phyloP scores from a whole-genome alignment of 225 moss, liverwort and hornwort species.

The Marchantia polymorpha region DNA sequence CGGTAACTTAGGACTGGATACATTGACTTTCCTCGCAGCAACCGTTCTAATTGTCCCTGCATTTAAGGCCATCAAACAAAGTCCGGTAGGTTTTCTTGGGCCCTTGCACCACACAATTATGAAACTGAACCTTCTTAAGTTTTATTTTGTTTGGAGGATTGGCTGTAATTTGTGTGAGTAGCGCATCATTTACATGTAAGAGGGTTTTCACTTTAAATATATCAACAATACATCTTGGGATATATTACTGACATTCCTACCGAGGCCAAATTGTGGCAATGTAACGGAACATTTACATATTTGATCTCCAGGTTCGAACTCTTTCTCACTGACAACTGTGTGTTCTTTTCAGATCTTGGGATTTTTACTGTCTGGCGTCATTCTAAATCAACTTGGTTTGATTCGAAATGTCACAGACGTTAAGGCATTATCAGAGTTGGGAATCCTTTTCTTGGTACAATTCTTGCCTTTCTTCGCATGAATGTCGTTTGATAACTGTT shows the following conservation, averaged over 20 bases:
- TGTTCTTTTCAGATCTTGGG: constrained; percentile 78
- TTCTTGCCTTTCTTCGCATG: background rate
- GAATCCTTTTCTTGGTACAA: constrained; percentile 91
- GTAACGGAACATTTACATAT: too few relatives aligned
- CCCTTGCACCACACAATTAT: background rate
- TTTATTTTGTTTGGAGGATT: too few relatives aligned
- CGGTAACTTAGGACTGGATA: constrained; percentile 78
- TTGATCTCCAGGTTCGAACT: too few relatives aligned
- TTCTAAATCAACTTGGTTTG: constrained; percentile 81
- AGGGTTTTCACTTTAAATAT: too few relatives aligned
- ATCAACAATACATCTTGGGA: too few relatives aligned
- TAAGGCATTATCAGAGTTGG: constrained; percentile 93
- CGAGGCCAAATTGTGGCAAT: too few relatives aligned
- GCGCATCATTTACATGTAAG: too few relatives aligned
- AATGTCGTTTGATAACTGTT: background rate
- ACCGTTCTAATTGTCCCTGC: constrained; percentile 85
- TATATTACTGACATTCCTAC: too few relatives aligned
- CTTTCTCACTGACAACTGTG: background rate
- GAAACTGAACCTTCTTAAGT: too few relatives aligned
- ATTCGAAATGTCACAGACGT: constrained; percentile 96
- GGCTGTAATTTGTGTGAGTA: too few relatives aligned
- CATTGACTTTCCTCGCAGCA: constrained; percentile 88
- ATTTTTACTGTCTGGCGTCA: constrained; percentile 85
- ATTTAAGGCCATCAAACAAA: constrained; percentile 88
- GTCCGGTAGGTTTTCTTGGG: constrained; percentile 56